These are phyloP conservation scores for Boletus vinaceobasis DNA, from an alignment of 768 basidiomycete genomes.

Conservation along the genomic window DNA sequence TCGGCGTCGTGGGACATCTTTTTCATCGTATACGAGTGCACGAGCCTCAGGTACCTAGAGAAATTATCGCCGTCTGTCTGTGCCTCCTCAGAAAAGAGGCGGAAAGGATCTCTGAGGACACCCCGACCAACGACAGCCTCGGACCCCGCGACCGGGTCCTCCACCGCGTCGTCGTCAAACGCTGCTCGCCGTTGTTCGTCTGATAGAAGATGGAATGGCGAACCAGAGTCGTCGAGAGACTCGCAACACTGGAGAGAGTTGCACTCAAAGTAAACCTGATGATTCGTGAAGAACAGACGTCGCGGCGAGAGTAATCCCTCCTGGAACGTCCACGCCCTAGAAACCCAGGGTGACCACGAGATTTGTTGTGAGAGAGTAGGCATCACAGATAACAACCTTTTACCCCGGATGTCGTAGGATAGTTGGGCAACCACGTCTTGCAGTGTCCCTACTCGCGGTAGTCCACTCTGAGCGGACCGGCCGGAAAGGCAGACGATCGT, in stretches of 20 bases:
- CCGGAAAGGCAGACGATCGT: slow-evolving; percentile 13
- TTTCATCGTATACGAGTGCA: no score
- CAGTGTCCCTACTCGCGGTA: slow-evolving; percentile 14
- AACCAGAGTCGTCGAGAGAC: slow-evolving; percentile 8
- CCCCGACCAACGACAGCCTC: slow-evolving; percentile 2
- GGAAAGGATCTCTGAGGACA: slow-evolving; percentile 7
- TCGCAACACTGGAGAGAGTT: slow-evolving; percentile 12
- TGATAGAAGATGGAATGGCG: slow-evolving; percentile 10
- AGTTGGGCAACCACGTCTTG: slow-evolving; percentile 10
- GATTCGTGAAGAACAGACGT: slow-evolving; percentile 11
- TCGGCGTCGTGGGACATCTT: slow-evolving; percentile 6
- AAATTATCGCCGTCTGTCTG: no score
- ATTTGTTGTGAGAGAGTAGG: slow-evolving; percentile 5
- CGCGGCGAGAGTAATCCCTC: slow-evolving; percentile 17
- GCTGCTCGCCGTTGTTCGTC: background rate
- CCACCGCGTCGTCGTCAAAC: background rate
- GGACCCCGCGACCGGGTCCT: background rate
- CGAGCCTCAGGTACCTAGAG: no score
- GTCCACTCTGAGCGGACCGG: slow-evolving; percentile 1
- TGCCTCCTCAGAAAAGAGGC: no score
- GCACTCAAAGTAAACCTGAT: slow-evolving; percentile 18
- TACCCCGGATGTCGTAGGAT: slow-evolving; percentile 1
- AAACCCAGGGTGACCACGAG: slow-evolving; percentile 9
- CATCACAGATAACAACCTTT: slow-evolving; percentile 9
- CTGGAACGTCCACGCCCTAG: slow-evolving; percentile 18